phyloP scores from a whole-genome alignment of 306 rosid species.

The Pyrus communis region DNA sequence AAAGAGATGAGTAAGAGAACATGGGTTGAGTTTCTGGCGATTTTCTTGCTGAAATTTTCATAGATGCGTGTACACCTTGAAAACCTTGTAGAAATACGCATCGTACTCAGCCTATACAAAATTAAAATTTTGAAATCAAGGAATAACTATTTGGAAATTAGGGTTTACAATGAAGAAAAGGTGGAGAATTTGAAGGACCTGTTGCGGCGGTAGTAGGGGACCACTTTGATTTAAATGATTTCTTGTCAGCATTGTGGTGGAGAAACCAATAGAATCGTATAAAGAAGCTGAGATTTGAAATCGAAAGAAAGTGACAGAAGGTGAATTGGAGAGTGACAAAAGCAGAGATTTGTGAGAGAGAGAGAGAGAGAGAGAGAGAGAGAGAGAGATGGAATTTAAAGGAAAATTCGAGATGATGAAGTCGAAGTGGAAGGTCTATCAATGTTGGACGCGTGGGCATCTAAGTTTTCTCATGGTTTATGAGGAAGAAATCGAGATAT shows the following conservation, averaged over 20 bases:
- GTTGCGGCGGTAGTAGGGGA: slow-evolving; percentile 64
- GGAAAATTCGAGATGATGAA: no score
- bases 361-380: no score
- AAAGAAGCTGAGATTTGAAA: no score
- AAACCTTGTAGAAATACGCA: slow-evolving; percentile 78
- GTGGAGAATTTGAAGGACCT: slow-evolving; percentile 18
- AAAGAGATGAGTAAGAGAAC: no score
- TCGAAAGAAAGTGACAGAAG: no score
- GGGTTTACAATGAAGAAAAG: background rate
- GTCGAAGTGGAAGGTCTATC: no score
- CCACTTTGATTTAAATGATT: slow-evolving; percentile 68
- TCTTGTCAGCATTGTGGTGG: slow-evolving; percentile 67
- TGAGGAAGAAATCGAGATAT: no score
- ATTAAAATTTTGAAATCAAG: background rate
- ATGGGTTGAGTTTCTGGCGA: slow-evolving; percentile 52
- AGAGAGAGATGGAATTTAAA: no score
- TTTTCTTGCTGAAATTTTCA: slow-evolving; percentile 95
- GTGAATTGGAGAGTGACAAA: no score
- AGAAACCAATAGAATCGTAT: slow-evolving; percentile 45
- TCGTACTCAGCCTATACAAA: slow-evolving; percentile 48
- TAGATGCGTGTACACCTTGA: slow-evolving; percentile 81
- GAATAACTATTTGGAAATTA: background rate
- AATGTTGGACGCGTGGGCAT: no score
- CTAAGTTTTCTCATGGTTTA: no score
- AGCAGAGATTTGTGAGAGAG: no score